These are phyloP conservation scores for Quercus variabilis DNA, from an alignment of 306 rosid species.

Conservation along the genomic window DNA sequence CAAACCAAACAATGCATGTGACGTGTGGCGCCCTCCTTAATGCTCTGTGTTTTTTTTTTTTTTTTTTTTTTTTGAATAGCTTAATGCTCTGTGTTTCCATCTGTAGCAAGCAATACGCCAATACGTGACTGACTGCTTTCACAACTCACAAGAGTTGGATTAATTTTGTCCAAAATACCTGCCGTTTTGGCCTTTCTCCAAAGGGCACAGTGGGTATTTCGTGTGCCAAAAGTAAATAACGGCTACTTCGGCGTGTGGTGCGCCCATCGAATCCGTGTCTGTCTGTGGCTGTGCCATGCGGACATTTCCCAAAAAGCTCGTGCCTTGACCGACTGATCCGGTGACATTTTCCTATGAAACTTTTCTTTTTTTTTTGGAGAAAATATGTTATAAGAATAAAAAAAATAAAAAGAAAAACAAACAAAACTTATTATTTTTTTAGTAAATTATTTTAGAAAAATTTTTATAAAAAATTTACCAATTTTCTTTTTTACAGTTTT, in stretches of 20 bases:
- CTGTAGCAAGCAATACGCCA: too few relatives aligned
- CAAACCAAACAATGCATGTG: not conserved
- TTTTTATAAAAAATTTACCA: too few relatives aligned
- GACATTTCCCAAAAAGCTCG: not conserved
- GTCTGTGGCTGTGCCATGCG: not conserved
- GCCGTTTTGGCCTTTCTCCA: not conserved
- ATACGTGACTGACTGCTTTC: too few relatives aligned
- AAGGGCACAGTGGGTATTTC: slow-evolving; percentile 1
- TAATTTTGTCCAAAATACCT: not conserved
- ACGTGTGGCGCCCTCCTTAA: not conserved
- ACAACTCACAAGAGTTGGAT: too few relatives aligned
- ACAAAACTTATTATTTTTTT: not conserved
- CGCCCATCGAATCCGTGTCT: not conserved
- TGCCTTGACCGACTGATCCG: not conserved
- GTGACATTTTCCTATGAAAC: not conserved
- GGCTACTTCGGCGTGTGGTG: slow-evolving; percentile 23
- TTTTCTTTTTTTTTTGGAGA: not conserved
- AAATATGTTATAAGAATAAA: not conserved
- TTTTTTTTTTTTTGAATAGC: too few relatives aligned
- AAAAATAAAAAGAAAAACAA: not conserved
- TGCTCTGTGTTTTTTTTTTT: too few relatives aligned
- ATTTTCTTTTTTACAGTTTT: too few relatives aligned
- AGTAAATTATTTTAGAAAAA: too few relatives aligned
- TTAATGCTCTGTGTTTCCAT: not conserved
- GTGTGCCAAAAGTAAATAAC: not conserved